Evolutionary conservation across 139 green algal genomes (phyloP).

Genomic region (Haematococcus sp.): DNA sequence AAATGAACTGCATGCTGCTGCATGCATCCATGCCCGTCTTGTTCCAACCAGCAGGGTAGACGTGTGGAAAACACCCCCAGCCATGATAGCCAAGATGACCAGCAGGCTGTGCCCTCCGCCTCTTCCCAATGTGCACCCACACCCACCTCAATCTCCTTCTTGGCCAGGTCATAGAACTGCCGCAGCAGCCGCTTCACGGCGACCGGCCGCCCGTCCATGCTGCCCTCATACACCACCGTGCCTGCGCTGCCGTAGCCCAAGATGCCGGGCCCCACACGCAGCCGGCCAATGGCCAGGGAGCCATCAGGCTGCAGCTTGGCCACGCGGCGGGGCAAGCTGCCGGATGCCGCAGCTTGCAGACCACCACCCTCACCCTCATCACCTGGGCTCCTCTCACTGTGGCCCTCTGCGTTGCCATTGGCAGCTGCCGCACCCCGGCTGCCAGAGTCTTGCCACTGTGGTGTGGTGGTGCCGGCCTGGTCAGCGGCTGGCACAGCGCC

Average conservation of each 20-base stretch:
- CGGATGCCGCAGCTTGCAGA: neutral
- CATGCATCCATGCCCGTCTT: too few relatives aligned
- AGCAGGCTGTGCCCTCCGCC: too few relatives aligned
- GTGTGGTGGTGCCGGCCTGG: neutral
- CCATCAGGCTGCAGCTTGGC: constrained; percentile 26
- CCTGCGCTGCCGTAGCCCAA: constrained; percentile 69
- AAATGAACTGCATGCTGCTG: too few relatives aligned
- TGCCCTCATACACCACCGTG: constrained; percentile 87
- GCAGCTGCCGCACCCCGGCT: too few relatives aligned
- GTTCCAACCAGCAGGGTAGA: too few relatives aligned
- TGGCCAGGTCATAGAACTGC: constrained; percentile 84
- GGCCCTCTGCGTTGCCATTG: neutral
- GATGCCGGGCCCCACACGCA: constrained; percentile 63
- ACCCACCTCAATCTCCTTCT: constrained; percentile 83
- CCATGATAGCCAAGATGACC: too few relatives aligned
- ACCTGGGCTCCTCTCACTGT: neutral
- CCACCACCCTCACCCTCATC: neutral
- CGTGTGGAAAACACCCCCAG: too few relatives aligned
- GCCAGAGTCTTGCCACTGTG: neutral
- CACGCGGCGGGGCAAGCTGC: neutral
- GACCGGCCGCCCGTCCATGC: constrained; percentile 75
- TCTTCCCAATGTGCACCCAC: too few relatives aligned
- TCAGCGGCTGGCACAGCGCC: neutral
- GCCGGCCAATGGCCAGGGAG: constrained; percentile 40
- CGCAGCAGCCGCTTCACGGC: constrained; percentile 89